Evolutionary conservation across 192 early-diverging fungal species (phyloP).

Genomic region (Coemansia sp.): DNA sequence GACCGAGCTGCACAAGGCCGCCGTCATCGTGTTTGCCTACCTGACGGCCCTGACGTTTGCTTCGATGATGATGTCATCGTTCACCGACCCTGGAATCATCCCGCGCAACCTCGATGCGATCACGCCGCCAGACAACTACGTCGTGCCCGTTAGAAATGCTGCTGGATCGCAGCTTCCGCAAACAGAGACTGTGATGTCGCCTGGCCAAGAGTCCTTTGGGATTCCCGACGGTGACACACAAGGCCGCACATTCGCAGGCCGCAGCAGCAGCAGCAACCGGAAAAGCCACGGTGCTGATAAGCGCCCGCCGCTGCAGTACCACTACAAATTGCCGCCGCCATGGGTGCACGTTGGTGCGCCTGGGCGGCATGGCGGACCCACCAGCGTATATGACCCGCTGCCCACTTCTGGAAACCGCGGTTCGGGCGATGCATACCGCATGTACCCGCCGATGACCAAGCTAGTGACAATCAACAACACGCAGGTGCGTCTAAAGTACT

Average conservation of each 20-base stretch:
- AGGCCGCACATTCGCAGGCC: background rate
- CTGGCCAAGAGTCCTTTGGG: background rate
- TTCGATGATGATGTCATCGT: conserved; percentile 72
- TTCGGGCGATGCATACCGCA: conserved; percentile 14
- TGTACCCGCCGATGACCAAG: conserved; percentile 49
- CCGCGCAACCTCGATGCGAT: conserved; percentile 67
- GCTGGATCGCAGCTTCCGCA: background rate
- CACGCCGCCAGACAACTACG: conserved; percentile 34
- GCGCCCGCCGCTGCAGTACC: conserved; percentile 44
- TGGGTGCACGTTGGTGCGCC: conserved; percentile 39
- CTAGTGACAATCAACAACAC: conserved; percentile 61
- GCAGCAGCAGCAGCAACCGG: background rate
- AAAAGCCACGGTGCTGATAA: background rate
- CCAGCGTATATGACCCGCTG: conserved; percentile 43
- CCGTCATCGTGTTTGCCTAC: conserved; percentile 67
- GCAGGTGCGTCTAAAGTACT: conserved; percentile 76
- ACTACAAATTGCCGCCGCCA: conserved; percentile 50
- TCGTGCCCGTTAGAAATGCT: conserved; percentile 12
- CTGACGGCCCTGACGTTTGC: conserved; percentile 57
- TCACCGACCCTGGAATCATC: conserved; percentile 73
- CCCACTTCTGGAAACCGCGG: conserved; percentile 18
- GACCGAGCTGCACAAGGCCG: conserved; percentile 54
- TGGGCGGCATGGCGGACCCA: conserved; percentile 16
- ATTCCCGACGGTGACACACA: background rate
- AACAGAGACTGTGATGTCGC: background rate